Evolutionary conservation across 78 protist species (phyloP).

Genomic region (Diacronema lutheri): DNA sequence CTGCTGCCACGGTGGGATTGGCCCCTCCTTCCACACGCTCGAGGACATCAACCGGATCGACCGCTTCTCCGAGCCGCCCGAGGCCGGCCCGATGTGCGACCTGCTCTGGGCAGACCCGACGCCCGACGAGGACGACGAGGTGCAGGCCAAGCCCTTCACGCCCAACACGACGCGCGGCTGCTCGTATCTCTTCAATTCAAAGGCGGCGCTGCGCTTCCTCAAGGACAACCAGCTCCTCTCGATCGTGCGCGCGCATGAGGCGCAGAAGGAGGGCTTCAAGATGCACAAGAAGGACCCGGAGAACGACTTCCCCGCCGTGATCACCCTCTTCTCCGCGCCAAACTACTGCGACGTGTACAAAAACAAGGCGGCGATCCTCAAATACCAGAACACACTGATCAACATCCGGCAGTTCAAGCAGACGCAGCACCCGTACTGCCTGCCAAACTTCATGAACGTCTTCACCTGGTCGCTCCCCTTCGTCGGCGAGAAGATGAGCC

Average conservation of each 20-base stretch:
- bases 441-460: conserved; percentile 97
- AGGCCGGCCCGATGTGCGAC: conserved; percentile 92
- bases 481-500: conserved; percentile 85
- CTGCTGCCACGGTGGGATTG: conserved; percentile 52
- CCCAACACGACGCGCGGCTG: conserved; percentile 91
- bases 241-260: conserved; percentile 98
- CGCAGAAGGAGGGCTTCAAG: conserved; percentile 78
- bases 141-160: conserved; percentile 24
- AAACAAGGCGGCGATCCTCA: conserved; percentile 89
- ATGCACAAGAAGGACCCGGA: conserved; percentile 65
- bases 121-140: conserved; percentile 69
- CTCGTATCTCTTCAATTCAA: conserved; percentile 70
- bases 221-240: conserved; percentile 84
- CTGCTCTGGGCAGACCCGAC: conserved; percentile 97
- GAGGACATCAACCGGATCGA: conserved; percentile 66
- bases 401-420: conserved; percentile 93
- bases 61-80: conserved; percentile 94
- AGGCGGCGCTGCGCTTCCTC: conserved; percentile 87
- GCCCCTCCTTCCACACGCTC: not conserved
- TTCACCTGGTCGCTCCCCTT: conserved; percentile 98
- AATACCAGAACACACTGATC: conserved; percentile 85
- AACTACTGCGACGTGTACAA: conserved; percentile 95
- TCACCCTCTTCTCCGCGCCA: conserved; percentile 97
- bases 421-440: conserved; percentile 94
- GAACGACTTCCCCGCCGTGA: conserved; percentile 95